Evolutionary conservation across 2,329 filamentous ascomycete species (phyloP).

Genomic region (Curvularia hawaiiensis): DNA sequence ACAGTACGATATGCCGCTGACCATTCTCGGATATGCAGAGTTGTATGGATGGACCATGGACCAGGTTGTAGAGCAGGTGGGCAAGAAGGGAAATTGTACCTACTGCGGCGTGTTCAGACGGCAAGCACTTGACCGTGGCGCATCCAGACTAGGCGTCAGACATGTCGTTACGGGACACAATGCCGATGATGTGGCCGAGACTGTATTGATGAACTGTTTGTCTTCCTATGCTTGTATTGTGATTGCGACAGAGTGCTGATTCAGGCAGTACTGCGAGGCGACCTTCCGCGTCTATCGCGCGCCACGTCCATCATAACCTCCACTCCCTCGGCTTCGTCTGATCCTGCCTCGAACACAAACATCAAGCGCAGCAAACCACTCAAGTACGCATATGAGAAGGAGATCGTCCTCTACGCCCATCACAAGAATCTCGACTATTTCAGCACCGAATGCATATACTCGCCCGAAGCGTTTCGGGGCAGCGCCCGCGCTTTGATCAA

Average conservation of each 20-base stretch:
- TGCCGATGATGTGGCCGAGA: slow-evolving; percentile 96
- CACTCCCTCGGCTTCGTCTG: slow-evolving; percentile 60
- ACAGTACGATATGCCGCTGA: slow-evolving; percentile 89
- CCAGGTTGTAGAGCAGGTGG: slow-evolving; percentile 92
- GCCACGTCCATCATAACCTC: slow-evolving; percentile 86
- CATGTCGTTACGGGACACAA: slow-evolving; percentile 99
- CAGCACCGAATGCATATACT: slow-evolving; percentile 98
- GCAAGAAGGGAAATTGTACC: slow-evolving; percentile 98
- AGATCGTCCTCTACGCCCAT: slow-evolving; percentile 96
- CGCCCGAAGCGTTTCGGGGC: slow-evolving; percentile 92
- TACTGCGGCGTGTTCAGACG: slow-evolving; percentile 97
- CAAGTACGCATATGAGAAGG: slow-evolving; percentile 98
- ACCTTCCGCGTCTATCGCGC: slow-evolving; percentile 82
- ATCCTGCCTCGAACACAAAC: slow-evolving; percentile 64
- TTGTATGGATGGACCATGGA: slow-evolving; percentile 99
- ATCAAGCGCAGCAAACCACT: slow-evolving; percentile 96
- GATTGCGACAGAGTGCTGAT: slow-evolving; percentile 12
- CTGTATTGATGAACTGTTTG: slow-evolving; percentile 86
- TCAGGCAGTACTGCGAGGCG: slow-evolving; percentile 72
- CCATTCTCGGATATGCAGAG: slow-evolving; percentile 91
- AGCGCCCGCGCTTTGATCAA: slow-evolving; percentile 93
- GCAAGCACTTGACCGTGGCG: slow-evolving; percentile 91
- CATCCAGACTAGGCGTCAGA: slow-evolving; percentile 82
- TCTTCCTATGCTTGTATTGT: neutral
- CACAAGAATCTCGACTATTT: slow-evolving; percentile 98